Base-by-base conservation (phyloP, 345 rosid genomes). In the Nephelium lappaceum region DNA sequence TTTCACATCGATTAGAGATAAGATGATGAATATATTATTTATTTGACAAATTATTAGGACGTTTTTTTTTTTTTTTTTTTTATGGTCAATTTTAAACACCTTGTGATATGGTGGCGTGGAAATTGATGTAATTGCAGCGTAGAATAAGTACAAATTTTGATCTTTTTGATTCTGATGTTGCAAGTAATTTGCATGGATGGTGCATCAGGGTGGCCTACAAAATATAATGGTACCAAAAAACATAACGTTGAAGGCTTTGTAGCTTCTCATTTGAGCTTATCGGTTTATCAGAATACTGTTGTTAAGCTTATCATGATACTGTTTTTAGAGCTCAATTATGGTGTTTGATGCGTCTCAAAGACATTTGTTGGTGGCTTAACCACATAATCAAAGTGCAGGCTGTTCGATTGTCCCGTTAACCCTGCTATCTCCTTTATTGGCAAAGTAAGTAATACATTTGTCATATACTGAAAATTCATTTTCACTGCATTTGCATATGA, bases 231-330 rank as follows among this genome's bases (percentile, higher is more conserved):
- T 60, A 47, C 39, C 47, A 14, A 4, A 16, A 69, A 45, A 69
- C 6, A n/a, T 43, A 12, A 11, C 25, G 74, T 25, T 51, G 12
- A 49, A 49, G 55, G 55, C 36, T 31, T 31, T 31, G 16, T 4
- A 49, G 18, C 55, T 49, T 49, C 55, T 49, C 16, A 27, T 27
- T 71, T 25, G 63, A 11, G 76, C n/a, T n/a, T 72, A 36, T 55
- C 31, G 8, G 31, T 57, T 73, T 73, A 41, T 73, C 67, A 14
- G 0, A 11, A 58, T 45, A 73, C 67, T 58, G 21, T 24, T 74
- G 8, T 45, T 62, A 62, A 60, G 69, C 77, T 74, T 62, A 74
- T 74, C 77, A 24, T 10, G 7, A 74, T 74, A 45, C 77, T 74
- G 77, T 63, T 25, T 43, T 11, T 12, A 3, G 11, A 15, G 42